Evolutionary conservation across 768 basidiomycete genomes (phyloP).

Genomic region (Mycena galopus): DNA sequence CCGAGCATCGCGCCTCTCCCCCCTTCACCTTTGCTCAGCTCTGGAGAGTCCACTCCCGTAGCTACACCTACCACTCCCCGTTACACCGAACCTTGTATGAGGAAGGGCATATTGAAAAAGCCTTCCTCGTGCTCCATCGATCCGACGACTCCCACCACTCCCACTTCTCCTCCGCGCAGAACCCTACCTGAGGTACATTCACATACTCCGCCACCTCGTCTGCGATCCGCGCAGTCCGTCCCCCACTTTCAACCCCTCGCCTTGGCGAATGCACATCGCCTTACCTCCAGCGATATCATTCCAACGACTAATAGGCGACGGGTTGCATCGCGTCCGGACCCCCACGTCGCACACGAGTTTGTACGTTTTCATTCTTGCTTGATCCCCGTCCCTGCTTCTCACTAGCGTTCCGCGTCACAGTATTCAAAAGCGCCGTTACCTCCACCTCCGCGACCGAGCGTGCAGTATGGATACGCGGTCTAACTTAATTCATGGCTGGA

Average conservation of each 20-base stretch:
- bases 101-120: constrained; percentile 41
- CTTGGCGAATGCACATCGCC: constrained; percentile 18
- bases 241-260: constrained; percentile 19
- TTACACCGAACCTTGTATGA: constrained; percentile 24
- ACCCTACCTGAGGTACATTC: not conserved
- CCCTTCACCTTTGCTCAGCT: constrained; percentile 49
- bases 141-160: constrained; percentile 53
- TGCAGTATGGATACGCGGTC: constrained; percentile 62
- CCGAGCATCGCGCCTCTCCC: constrained; percentile 47
- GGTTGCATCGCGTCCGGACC: not conserved
- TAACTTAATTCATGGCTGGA: constrained; percentile 36
- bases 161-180: constrained; percentile 47
- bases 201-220: not conserved
- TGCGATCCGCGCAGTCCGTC: constrained; percentile 30
- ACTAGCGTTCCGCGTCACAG: constrained; percentile 9
- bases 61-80: constrained; percentile 57
- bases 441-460: constrained; percentile 39
- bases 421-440: constrained; percentile 3
- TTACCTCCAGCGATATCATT: constrained; percentile 24
- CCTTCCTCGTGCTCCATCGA: constrained; percentile 46
- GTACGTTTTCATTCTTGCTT: constrained; percentile 3
- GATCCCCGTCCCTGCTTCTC: constrained; percentile 17
- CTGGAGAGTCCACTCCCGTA: constrained; percentile 57
- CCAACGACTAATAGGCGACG: not conserved
- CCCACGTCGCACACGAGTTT: not conserved